Conservation (phyloP, 2,329 filamentous ascomycete species). For the Raffaelea albimanens region DNA sequence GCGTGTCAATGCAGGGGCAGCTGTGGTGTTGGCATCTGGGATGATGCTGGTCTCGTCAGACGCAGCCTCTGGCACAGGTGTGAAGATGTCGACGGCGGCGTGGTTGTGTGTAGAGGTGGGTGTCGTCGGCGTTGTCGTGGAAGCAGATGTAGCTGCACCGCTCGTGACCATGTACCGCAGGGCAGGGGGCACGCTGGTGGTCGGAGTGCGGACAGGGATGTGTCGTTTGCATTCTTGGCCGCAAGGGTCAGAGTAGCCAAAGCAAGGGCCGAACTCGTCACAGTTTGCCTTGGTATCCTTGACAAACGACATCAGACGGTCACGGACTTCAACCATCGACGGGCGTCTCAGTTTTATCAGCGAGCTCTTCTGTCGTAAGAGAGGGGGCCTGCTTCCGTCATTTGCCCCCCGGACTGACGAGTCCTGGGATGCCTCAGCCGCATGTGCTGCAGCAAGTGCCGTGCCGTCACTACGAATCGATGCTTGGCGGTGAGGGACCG, state of each 20-base stretch:
- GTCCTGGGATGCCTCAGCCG: too few relatives aligned
- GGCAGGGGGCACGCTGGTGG: conserved; percentile 15
- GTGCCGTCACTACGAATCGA: conserved; percentile 1
- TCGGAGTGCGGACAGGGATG: conserved; percentile 18
- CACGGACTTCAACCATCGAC: conserved; percentile 45
- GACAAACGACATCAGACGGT: conserved; percentile 54
- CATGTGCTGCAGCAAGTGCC: too few relatives aligned
- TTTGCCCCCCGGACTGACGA: too few relatives aligned
- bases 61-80: conserved; percentile 18
- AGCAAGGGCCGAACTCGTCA: conserved; percentile 51
- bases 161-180: background rate
- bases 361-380: too few relatives aligned
- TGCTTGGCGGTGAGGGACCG: conserved; percentile 19
- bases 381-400: too few relatives aligned
- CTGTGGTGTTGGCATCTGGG: background rate
- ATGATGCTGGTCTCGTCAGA: background rate
- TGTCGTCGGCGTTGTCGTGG: background rate
- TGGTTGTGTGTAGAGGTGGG: background rate
- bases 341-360: conserved; percentile 29
- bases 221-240: conserved; percentile 58
- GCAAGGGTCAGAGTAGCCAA: conserved; percentile 55
- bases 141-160: conserved; percentile 12
- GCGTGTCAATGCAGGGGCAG: too few relatives aligned
- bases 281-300: conserved; percentile 56
- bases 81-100: conserved; percentile 15